A percentile compares a stretch with the other conserved stretches of the same genome.
These are phyloP conservation scores for Septoria petroselini DNA, from an alignment of 2,329 filamentous ascomycete genomes.

Conservation along the genomic window DNA sequence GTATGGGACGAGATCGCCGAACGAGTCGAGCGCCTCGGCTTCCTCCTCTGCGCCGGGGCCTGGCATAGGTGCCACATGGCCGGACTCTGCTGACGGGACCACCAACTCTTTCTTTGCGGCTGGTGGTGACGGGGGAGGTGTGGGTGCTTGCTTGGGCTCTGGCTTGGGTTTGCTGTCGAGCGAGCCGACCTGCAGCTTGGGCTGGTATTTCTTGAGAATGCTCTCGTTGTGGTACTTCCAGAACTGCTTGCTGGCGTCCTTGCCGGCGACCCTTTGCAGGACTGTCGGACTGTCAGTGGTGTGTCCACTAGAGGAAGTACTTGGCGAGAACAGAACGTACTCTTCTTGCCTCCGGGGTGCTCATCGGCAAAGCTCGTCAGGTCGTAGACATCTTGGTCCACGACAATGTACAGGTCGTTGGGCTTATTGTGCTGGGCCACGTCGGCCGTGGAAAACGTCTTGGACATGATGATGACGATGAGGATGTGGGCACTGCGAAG, in stretches of 20 bases:
- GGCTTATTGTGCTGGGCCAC: constrained; percentile 90
- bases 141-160: constrained; percentile 46
- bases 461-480: constrained; percentile 71
- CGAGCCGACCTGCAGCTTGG: constrained; percentile 77
- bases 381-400: constrained; percentile 95
- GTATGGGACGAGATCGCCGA: constrained; percentile 83
- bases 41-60: constrained; percentile 47
- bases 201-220: constrained; percentile 78
- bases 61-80: constrained; percentile 45
- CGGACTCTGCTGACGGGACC: constrained; percentile 59
- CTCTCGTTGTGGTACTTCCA: constrained; percentile 74
- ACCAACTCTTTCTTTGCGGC: constrained; percentile 49
- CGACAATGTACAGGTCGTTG: constrained; percentile 80
- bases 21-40: constrained; percentile 75
- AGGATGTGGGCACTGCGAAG: too few species aligned
- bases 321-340: constrained; percentile 40
- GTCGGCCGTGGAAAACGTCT: constrained; percentile 78
- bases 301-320: background rate
- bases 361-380: constrained; percentile 64
- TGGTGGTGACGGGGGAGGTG: constrained; percentile 51
- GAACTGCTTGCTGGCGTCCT: constrained; percentile 67
- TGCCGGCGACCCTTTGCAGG: constrained; percentile 62
- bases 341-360: constrained; percentile 69
- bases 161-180: constrained; percentile 81
- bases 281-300: constrained; percentile 43